Base-by-base conservation (phyloP, 2,329 filamentous ascomycete species). In the Fonsecaea erecta region DNA sequence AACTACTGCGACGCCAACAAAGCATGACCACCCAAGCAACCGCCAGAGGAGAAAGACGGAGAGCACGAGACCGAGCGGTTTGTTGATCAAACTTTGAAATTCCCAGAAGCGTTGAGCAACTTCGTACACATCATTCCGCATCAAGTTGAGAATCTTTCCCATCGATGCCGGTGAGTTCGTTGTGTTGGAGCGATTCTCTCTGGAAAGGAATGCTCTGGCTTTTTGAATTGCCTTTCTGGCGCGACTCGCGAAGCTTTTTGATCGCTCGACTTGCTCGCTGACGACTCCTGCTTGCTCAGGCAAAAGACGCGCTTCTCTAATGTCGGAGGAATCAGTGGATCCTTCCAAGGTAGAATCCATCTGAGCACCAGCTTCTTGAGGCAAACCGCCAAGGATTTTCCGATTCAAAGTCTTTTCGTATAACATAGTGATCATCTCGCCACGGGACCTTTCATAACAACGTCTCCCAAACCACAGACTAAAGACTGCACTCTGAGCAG, bases 81-180 rank as follows among this genome's bases (percentile, higher is more conserved):
- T 91, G 2, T 88, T 88, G 46, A 96, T 80, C 1, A 97, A 80
- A n/a, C 82, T 82, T 1, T 90, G 85, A 59, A 95, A 90, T 66
- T 97, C 93, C 93, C 93, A 97, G 72, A 97, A 95, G 51, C 80
- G 77, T 73, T 94, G 91, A 2, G 91, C 86, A 43, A 94, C 86
- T 74, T 93, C 90, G 73, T 94, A 95, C 0, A 90, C 91, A 74
- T 95, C 91, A 64, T 83, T 83, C 40, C 92, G 88, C 82, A 96
- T 90, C 1, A 97, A 78, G 72, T 96, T 97, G 66, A 97, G 84
- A 58, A 97, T 95, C 74, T 96, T 96, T 7, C 93, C 93, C 78
- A 93, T 94, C 0, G 91, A 92, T 0, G 93, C 92, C 1, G 90
- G 85, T 62, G 84, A 83, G 52, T 73, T 64, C 71, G 73, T 9